These are phyloP conservation scores for Zizania latifolia DNA, from an alignment of 176 grass and related monocot genomes.

Conservation along the genomic window DNA sequence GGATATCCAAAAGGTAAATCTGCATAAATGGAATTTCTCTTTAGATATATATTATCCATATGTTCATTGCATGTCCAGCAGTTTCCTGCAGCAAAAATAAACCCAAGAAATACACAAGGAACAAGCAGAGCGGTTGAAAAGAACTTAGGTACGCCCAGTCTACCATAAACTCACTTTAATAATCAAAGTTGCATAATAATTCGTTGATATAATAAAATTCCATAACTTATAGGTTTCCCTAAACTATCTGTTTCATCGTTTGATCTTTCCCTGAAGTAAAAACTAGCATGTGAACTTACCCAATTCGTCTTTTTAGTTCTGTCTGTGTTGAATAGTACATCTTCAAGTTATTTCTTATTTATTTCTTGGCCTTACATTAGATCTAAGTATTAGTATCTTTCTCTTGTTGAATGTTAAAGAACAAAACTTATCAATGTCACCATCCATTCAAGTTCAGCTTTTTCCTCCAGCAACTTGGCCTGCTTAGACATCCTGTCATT, in stretches of 20 bases:
- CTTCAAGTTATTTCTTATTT: background rate
- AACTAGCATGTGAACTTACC: background rate
- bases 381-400: background rate
- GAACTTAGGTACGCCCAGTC: background rate
- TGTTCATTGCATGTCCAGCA: background rate
- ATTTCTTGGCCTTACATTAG: background rate
- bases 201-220: background rate
- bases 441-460: constrained; percentile 4
- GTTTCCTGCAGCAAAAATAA: background rate
- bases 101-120: background rate
- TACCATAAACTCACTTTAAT: background rate
- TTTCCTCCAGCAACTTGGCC: background rate
- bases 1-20: constrained; percentile 95
- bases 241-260: background rate
- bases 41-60: constrained; percentile 10
- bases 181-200: background rate
- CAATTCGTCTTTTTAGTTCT: background rate
- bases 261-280: background rate
- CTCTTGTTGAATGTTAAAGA: background rate
- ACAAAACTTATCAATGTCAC: background rate
- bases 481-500: background rate
- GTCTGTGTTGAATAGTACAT: background rate
- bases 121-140: background rate
- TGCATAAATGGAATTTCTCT: constrained; percentile 29
- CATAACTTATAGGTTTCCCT: background rate